Evolutionary conservation across 1,139 yeast species (phyloP).

Genomic region (Candida sp.): DNA sequence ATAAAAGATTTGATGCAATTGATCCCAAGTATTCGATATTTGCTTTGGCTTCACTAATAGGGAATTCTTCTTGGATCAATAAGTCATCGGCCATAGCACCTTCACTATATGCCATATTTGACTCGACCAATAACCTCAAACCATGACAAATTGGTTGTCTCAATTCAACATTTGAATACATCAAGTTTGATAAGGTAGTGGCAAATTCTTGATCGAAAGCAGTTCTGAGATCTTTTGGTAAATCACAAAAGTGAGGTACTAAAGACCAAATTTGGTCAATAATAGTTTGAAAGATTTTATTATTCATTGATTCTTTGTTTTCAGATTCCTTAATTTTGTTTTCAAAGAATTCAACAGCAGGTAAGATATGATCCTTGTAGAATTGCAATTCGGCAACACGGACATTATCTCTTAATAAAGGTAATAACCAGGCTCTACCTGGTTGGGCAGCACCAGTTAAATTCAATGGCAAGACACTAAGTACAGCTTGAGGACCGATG

Average conservation of each 20-base stretch:
- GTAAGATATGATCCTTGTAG: conserved; percentile 62
- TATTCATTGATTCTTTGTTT: conserved; percentile 56
- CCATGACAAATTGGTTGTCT: conserved; percentile 83
- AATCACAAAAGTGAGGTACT: conserved; percentile 84
- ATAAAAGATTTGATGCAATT: conserved; percentile 71
- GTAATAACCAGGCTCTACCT: conserved; percentile 95
- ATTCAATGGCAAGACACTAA: conserved; percentile 75
- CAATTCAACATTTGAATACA: conserved; percentile 72
- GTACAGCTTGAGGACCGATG: conserved; percentile 83
- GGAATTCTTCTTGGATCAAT: conserved; percentile 58
- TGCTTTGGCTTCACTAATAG: conserved; percentile 50
- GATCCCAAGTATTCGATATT: conserved; percentile 62
- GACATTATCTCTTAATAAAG: conserved; percentile 86
- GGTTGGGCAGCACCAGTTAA: conserved; percentile 44
- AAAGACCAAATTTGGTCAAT: conserved; percentile 92
- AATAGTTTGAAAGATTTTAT: conserved; percentile 76
- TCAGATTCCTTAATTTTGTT: conserved; percentile 41
- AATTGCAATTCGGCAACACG: conserved; percentile 65
- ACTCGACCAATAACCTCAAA: conserved; percentile 73
- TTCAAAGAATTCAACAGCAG: conserved; percentile 60
- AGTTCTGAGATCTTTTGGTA: conserved; percentile 67
- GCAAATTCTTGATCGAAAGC: conserved; percentile 79
- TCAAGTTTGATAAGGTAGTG: conserved; percentile 63
- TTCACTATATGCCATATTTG: conserved; percentile 60
- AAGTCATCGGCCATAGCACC: conserved; percentile 59